Evolutionary conservation across 2,329 filamentous ascomycete species (phyloP).

Genomic region (Alternaria tenuissima): DNA sequence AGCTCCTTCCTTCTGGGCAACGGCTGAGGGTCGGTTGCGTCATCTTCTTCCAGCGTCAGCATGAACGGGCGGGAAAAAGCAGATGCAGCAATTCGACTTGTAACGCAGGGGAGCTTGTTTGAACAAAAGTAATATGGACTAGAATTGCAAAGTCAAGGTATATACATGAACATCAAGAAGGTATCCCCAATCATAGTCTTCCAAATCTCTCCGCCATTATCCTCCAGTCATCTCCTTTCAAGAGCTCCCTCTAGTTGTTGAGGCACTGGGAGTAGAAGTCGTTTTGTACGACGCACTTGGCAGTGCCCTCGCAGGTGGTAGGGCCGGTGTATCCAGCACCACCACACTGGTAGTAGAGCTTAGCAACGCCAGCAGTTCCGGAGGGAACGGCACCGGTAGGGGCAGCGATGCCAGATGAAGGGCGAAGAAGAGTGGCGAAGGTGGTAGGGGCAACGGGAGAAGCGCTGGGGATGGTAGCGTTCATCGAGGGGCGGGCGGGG

Average conservation of each 20-base stretch:
- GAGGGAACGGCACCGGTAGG: conserved; percentile 37
- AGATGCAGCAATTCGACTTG: not conserved
- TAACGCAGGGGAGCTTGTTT: not conserved
- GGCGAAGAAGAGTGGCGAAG: conserved; percentile 17
- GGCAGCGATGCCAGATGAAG: conserved; percentile 13
- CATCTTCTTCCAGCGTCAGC: not conserved
- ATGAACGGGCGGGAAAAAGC: not conserved
- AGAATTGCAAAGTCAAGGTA: conserved; percentile 12
- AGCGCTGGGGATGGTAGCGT: conserved; percentile 13
- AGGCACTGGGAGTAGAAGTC: conserved; percentile 55
- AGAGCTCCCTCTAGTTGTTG: conserved; percentile 2
- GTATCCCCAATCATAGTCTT: not conserved
- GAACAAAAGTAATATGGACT: conserved; percentile 5
- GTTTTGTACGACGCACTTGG: conserved; percentile 49
- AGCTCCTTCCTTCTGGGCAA: conserved; percentile 1
- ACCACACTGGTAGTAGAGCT: conserved; percentile 36
- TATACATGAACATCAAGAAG: conserved; percentile 19
- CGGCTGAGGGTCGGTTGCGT: not conserved
- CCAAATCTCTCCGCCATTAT: not conserved
- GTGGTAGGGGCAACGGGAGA: conserved; percentile 13
- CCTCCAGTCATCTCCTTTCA: not conserved
- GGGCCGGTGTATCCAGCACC: conserved; percentile 52
- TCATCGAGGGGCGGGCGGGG: conserved; percentile 6
- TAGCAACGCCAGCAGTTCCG: conserved; percentile 9
- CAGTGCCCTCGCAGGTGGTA: conserved; percentile 48